These are phyloP conservation scores for Xylariaceae sp. DNA, from an alignment of 2,329 filamentous ascomycete genomes.

Conservation along the genomic window DNA sequence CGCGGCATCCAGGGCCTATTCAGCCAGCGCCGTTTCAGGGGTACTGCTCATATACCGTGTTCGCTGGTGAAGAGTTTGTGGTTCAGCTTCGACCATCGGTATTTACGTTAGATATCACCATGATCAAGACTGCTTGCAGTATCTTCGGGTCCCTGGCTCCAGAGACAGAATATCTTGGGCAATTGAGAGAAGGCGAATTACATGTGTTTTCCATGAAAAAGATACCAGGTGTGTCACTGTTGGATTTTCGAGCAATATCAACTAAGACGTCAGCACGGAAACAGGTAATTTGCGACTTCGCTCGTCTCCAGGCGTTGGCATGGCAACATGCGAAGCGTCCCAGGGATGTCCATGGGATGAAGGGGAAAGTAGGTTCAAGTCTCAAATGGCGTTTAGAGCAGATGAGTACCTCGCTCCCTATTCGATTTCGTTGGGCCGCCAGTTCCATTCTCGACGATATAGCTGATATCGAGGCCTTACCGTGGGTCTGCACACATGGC, in stretches of 20 bases:
- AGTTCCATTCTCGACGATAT: slow-evolving; percentile 29
- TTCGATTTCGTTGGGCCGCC: slow-evolving; percentile 31
- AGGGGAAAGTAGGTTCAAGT: slow-evolving; percentile 38
- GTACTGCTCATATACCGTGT: slow-evolving; percentile 48
- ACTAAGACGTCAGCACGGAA: slow-evolving; percentile 19
- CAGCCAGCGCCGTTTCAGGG: slow-evolving; percentile 39
- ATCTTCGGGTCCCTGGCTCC: slow-evolving; percentile 42
- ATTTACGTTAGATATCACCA: slow-evolving; percentile 38
- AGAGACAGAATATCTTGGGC: slow-evolving; percentile 35
- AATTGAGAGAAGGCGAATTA: slow-evolving; percentile 30
- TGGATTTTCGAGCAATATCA: slow-evolving; percentile 27
- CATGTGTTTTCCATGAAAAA: slow-evolving; percentile 40
- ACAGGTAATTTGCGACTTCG: slow-evolving; percentile 39
- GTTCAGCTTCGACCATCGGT: slow-evolving; percentile 45
- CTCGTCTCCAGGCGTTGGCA: slow-evolving; percentile 36
- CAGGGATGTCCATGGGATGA: slow-evolving; percentile 15
- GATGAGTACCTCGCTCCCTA: slow-evolving; percentile 35
- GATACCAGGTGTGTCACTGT: slow-evolving; percentile 39
- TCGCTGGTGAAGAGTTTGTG: slow-evolving; percentile 35
- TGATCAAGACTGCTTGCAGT: slow-evolving; percentile 35
- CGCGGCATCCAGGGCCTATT: slow-evolving; percentile 32
- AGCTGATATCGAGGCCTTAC: slow-evolving; percentile 38
- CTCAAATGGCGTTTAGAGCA: slow-evolving; percentile 37
- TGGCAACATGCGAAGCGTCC: slow-evolving; percentile 30
- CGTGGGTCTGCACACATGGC: slow-evolving; percentile 56